Evolutionary conservation across 192 early-diverging fungal species (phyloP).

Genomic region (Chytriomyces confervae): DNA sequence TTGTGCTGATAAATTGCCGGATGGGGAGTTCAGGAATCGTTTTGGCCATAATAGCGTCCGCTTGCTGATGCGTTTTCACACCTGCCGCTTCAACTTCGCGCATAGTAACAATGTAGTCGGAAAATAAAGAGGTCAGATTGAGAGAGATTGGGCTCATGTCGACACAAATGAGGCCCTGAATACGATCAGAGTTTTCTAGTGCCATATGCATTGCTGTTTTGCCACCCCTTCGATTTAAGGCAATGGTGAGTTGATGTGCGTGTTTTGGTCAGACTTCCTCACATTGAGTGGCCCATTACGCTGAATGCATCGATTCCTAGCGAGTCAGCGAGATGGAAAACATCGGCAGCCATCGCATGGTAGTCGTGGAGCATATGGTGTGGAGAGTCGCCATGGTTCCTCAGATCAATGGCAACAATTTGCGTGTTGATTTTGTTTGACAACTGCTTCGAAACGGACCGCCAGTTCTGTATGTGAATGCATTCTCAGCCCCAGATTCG

Average conservation of each 20-base stretch:
- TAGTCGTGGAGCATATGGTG: slow-evolving; percentile 72
- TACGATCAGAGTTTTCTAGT: slow-evolving; percentile 24
- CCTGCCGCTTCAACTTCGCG: slow-evolving; percentile 37
- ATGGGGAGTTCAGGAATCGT: slow-evolving; percentile 45
- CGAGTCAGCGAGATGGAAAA: slow-evolving; percentile 69
- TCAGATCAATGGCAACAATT: slow-evolving; percentile 80
- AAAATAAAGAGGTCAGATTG: slow-evolving; percentile 34
- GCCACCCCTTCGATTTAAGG: slow-evolving; percentile 42
- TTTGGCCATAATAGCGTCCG: slow-evolving; percentile 46
- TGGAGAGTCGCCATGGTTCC: slow-evolving; percentile 93
- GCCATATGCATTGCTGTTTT: slow-evolving; percentile 56
- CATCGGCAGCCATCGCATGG: slow-evolving; percentile 79
- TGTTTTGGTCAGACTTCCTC: neutral
- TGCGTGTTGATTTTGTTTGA: slow-evolving; percentile 63
- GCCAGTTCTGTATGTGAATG: slow-evolving; percentile 34
- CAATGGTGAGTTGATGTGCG: neutral
- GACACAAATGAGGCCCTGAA: slow-evolving; percentile 51
- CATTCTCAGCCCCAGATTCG: too few relatives aligned
- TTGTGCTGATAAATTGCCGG: slow-evolving; percentile 84
- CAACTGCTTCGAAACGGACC: slow-evolving; percentile 77
- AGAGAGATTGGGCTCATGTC: slow-evolving; percentile 53
- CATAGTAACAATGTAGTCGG: slow-evolving; percentile 44
- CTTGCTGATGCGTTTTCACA: slow-evolving; percentile 39
- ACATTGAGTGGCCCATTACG: slow-evolving; percentile 91
- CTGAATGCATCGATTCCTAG: slow-evolving; percentile 62